These are phyloP conservation scores for Conticribra weissflogii DNA, from an alignment of 108 stramenopile species.

Conservation along the genomic window DNA sequence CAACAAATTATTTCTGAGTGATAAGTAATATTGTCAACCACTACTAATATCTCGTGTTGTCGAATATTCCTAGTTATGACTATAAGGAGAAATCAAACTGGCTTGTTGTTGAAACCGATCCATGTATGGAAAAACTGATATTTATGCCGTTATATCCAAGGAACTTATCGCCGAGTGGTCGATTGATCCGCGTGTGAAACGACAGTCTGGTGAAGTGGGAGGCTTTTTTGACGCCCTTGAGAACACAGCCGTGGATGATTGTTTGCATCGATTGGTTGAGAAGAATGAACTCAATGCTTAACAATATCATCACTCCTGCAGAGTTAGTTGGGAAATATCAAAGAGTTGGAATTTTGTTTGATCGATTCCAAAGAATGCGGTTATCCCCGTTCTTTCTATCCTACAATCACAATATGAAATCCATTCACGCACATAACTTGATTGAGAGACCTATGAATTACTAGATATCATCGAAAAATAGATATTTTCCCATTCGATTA, in stretches of 20 bases:
- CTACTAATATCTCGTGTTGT: not conserved
- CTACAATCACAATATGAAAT: too few species aligned
- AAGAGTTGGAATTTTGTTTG: not conserved
- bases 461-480: not conserved
- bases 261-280: slow-evolving; percentile 66
- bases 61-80: not conserved
- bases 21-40: not conserved
- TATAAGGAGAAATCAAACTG: slow-evolving; percentile 77
- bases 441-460: not conserved
- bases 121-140: slow-evolving; percentile 75
- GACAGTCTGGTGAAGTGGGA: slow-evolving; percentile 64
- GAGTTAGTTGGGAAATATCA: not conserved
- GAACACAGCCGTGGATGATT: slow-evolving; percentile 83
- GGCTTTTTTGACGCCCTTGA: slow-evolving; percentile 89
- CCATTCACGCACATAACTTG: too few species aligned
- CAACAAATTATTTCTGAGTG: not conserved
- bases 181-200: slow-evolving; percentile 78
- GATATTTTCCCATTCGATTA: not conserved
- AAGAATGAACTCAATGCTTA: slow-evolving; percentile 46
- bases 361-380: not conserved
- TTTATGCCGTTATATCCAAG: slow-evolving; percentile 70
- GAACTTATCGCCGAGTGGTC: slow-evolving; percentile 77
- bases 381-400: too few species aligned
- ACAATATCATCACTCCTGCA: not conserved
- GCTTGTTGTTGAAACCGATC: slow-evolving; percentile 63